A percentile compares a stretch with the other conserved stretches of the same genome.
Evolutionary conservation across 2,329 filamentous ascomycete genomes (phyloP).

Genomic region (Microdochium bolleyi): DNA sequence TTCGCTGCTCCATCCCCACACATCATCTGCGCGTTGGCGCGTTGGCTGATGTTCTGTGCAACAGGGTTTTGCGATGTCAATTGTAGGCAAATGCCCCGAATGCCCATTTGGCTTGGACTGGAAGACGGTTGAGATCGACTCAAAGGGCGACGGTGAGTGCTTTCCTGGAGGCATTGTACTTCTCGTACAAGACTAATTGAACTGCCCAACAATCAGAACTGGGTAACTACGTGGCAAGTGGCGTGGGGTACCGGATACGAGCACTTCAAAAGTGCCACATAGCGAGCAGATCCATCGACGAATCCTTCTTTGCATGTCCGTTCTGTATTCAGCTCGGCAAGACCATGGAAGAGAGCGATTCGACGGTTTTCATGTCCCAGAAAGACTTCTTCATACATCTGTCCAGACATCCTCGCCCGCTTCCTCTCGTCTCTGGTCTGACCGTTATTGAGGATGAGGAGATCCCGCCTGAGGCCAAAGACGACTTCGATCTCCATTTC

Average conservation of each 20-base stretch:
- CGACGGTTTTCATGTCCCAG: constrained; percentile 48
- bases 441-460: constrained; percentile 36
- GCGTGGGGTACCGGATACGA: constrained; percentile 42
- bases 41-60: constrained; percentile 12
- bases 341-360: constrained; percentile 45
- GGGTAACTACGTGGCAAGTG: constrained; percentile 37
- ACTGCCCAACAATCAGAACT: constrained; percentile 25
- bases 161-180: no score
- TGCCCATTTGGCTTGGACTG: constrained; percentile 48
- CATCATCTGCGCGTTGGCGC: no score
- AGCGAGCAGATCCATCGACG: constrained; percentile 38
- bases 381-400: constrained; percentile 45
- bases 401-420: constrained; percentile 42
- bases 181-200: no score
- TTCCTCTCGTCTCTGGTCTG: constrained; percentile 40
- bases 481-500: constrained; percentile 48
- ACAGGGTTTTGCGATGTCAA: constrained; percentile 34
- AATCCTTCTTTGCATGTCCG: constrained; percentile 44
- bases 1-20: neutral
- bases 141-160: constrained; percentile 36
- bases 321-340: constrained; percentile 43
- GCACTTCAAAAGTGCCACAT: constrained; percentile 50
- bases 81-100: constrained; percentile 41
- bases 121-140: constrained; percentile 41
- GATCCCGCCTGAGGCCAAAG: constrained; percentile 28